Evolutionary conservation across 2,329 filamentous ascomycete genomes (phyloP), one percentile per base, ranked within the genome.

Genomic region (Phaeomoniella chlamydospora): DNA sequence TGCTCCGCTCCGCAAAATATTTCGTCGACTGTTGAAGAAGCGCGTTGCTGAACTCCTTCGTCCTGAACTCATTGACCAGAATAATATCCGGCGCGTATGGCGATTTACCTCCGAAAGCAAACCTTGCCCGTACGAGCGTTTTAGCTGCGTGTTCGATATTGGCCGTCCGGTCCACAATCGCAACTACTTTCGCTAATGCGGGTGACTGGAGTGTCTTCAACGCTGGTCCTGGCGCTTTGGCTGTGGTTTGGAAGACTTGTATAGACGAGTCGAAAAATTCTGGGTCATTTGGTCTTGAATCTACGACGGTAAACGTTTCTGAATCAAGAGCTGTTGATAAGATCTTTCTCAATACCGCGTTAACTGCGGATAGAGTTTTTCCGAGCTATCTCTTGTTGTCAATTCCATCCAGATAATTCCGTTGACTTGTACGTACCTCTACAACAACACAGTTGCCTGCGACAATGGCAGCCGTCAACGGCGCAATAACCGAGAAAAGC

Each of bases 31-130:
- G 13, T 6, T 14, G 30, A 32, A 32, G 10, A n/a, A 14, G 13
- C 5, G 66, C 64, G 33, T 67, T 59, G 0, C 72, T 49, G 42
- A 78, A 76, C 0, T 62, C 58, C 37, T 67, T 60, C 53, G 70
- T 69, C 3, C 64, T 58, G 39, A 67, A 79, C 42, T 79, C 74
- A 40, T 79, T 76, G n/a, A 80, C 73, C 0, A 78, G 52, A 0
- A 79, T 67, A 0, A 77, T 18, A 45, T 79, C 74, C 0, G 75
- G 75, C 0, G 72, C 68, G 45, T 77, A 78, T 0, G 72, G 63
- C 1, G 73, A 77, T 2, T 52, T 58, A 2, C 73, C 73, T 2
- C 66, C 58, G 18, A 74, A 70, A 11, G 55, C 54, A 44, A 77
- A 70, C 2, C 72, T 59, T 1, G 74, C 70, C 1, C 55, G 56